Conservation (phyloP, 1,284 basidiomycete genomes). For the Apiotrichum porosum region DNA sequence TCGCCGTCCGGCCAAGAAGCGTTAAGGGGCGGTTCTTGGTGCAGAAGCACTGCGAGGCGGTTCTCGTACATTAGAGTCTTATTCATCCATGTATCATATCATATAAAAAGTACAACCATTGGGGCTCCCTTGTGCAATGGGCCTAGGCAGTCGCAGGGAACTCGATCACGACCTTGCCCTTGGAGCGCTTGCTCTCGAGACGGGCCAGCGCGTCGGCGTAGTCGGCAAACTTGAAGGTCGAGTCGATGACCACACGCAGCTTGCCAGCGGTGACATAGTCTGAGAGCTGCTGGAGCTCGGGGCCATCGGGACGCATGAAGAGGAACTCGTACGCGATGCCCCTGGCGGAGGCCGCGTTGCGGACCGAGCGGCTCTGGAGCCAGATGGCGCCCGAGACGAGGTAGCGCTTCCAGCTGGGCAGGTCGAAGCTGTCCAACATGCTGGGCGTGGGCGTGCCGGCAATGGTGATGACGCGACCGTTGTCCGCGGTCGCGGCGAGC, state of each 20-base stretch:
- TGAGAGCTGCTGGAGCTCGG: constrained; percentile 9
- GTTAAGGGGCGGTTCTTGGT: no score
- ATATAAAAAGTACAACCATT: no score
- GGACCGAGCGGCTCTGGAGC: background rate
- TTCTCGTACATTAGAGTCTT: no score
- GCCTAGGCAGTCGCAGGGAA: background rate
- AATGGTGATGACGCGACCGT: constrained; percentile 14
- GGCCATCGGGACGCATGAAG: constrained; percentile 18
- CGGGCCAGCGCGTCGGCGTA: constrained; percentile 12
- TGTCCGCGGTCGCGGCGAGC: constrained; percentile 1
- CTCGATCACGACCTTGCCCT: constrained; percentile 22
- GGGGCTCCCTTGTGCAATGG: no score
- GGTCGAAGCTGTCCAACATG: constrained; percentile 3
- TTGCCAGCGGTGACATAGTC: constrained; percentile 11
- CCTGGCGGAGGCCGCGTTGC: background rate
- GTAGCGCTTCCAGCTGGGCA: background rate
- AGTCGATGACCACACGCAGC: constrained; percentile 14
- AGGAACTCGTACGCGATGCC: constrained; percentile 15
- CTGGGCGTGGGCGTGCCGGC: constrained; percentile 9
- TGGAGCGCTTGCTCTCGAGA: constrained; percentile 14
- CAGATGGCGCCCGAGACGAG: background rate
- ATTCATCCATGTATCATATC: no score
- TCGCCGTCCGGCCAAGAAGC: no score
- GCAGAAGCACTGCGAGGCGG: no score
- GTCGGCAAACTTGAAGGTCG: constrained; percentile 5